A percentile compares a stretch with the other conserved stretches of the same genome.
Evolutionary conservation across 2,329 filamentous ascomycete genomes (phyloP).

Genomic region (Purpureocillium takamizusanense): DNA sequence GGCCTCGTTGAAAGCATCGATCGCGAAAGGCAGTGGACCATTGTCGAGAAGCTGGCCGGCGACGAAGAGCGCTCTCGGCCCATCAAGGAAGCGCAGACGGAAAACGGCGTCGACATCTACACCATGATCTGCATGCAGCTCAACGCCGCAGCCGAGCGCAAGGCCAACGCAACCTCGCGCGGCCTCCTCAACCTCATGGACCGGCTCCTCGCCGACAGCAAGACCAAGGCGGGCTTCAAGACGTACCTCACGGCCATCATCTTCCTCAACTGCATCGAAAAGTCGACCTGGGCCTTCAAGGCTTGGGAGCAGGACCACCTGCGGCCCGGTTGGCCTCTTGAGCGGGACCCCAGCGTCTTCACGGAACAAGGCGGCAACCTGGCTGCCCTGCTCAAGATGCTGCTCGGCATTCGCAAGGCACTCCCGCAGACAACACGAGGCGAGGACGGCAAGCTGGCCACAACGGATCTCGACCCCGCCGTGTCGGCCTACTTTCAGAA

Average conservation of each 20-base stretch:
- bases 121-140: slow-evolving; percentile 56
- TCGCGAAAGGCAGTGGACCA: slow-evolving; percentile 52
- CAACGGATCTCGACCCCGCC: slow-evolving; percentile 35
- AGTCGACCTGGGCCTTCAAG: slow-evolving; percentile 60
- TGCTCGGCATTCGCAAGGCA: slow-evolving; percentile 50
- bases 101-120: slow-evolving; percentile 46
- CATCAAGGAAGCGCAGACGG: slow-evolving; percentile 39
- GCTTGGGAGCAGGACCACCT: slow-evolving; percentile 57
- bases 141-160: slow-evolving; percentile 55
- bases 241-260: slow-evolving; percentile 54
- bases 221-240: slow-evolving; percentile 48
- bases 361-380: slow-evolving; percentile 51
- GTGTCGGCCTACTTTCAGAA: slow-evolving; percentile 44
- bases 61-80: slow-evolving; percentile 30
- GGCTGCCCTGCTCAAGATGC: slow-evolving; percentile 50
- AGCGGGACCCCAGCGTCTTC: slow-evolving; percentile 45
- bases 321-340: slow-evolving; percentile 51
- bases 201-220: slow-evolving; percentile 51
- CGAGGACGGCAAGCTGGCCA: slow-evolving; percentile 37
- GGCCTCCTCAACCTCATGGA: slow-evolving; percentile 51
- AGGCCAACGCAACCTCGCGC: slow-evolving; percentile 50
- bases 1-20: slow-evolving; percentile 57
- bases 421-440: slow-evolving; percentile 43
- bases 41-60: slow-evolving; percentile 36
- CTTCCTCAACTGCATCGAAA: slow-evolving; percentile 57